A percentile compares a stretch with the other conserved stretches of the same genome.
Conservation (phyloP, 805 yeast species). For the Metschnikowia hibisci region DNA sequence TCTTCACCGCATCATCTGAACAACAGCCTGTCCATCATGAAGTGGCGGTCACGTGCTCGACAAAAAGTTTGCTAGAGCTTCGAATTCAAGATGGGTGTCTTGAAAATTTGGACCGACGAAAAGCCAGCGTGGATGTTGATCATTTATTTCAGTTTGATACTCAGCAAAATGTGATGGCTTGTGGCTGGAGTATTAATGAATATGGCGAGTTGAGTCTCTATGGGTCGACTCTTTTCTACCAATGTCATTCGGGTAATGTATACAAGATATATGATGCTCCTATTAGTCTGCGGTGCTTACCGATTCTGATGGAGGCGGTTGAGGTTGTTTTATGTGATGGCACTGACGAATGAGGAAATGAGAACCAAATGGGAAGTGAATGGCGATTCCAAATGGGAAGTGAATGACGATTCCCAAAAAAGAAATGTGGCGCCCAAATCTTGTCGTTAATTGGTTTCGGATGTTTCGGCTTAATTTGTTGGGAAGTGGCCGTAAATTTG, state of each 20-base stretch:
- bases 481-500: too few species aligned
- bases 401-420: too few species aligned
- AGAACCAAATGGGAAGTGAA: too few species aligned
- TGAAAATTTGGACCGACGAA: conserved; percentile 29
- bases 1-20: neutral
- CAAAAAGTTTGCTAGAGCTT: conserved; percentile 21
- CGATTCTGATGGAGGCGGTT: conserved; percentile 35
- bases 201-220: conserved; percentile 28
- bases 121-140: conserved; percentile 37
- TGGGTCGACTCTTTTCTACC: conserved; percentile 24
- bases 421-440: too few species aligned
- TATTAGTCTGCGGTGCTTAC: conserved; percentile 34
- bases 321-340: conserved; percentile 21
- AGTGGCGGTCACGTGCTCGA: conserved; percentile 12
- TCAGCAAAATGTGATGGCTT: neutral
- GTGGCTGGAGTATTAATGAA: conserved; percentile 35
- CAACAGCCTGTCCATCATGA: neutral
- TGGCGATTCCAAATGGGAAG: too few species aligned
- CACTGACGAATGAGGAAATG: too few species aligned
- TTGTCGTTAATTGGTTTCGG: too few species aligned
- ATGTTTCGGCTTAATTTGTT: too few species aligned
- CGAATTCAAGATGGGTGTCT: conserved; percentile 28
- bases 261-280: conserved; percentile 35
- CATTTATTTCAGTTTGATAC: conserved; percentile 41
- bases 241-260: conserved; percentile 39